Base-by-base conservation (phyloP, 176 grass and related monocot species). In the Aegilops longissima region DNA sequence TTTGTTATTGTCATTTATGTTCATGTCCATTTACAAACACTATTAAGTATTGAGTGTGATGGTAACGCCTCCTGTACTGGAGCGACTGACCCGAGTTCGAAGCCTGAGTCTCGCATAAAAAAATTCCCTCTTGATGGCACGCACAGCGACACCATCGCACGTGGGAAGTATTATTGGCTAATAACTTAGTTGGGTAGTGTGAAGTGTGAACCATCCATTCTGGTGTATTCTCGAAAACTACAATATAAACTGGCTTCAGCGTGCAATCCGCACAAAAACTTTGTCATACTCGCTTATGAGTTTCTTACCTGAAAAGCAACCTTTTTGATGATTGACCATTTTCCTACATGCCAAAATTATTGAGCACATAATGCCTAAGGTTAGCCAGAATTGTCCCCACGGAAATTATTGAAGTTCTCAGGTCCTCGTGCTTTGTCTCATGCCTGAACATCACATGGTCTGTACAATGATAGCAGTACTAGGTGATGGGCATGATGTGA, bases 371-470 rank as follows among this genome's bases (percentile, higher is more conserved):
- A 88, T 85, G 69, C 82, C 86, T 71, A 77, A 76, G 77, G 82
- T 51, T 88, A 44, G 77, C 62, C 39, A 85, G 76, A 86, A 72
- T 71, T 88, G 90, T 85, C 90, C 86, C 81, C 78, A 88, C 64
- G 0, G 24, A 52, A 85, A 88, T 88, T 81, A 91, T 85, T 91
- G 81, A 77, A 85, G 77, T 54, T 72, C 18, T 70, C 31, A 87
- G 77, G 70, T 47, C 42, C 76, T 76, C 77, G 61, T 91, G 85
- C 76, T 70, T 84, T 88, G 77, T 84, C 85, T 88, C 70, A 76
- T 88, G 23, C 34, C 70, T 85, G 71, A 78, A 77, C 86, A 91
- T 81, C 78, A 56, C 86, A 91, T 88, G 82, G 63, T 78, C 82
- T 88, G 80, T 40, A 79, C 44, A 77, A 88, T 85, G 77, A 88